Base-by-base conservation (phyloP, 2,329 filamentous ascomycete genomes). In the Domatiomyces catenatus region DNA sequence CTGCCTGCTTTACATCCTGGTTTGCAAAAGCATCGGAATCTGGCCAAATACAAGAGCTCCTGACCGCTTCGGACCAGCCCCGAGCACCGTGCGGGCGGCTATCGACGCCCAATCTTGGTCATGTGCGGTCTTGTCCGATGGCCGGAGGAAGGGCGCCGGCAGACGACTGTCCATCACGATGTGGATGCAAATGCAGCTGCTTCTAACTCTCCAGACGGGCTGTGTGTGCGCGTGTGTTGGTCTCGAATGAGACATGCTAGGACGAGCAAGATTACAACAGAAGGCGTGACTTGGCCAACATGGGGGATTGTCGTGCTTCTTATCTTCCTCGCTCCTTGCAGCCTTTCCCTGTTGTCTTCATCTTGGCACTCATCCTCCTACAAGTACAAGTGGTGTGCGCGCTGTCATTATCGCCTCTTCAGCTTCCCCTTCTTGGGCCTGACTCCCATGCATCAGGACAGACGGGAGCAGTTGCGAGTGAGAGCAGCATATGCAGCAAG, bases 401-500 rank as follows among this genome's bases (percentile, higher is more conserved):
- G 32, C 32, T 15, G 12, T 39, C 32, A 15, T 39, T 39, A 39
- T 15, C 10, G 32, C 32, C 32, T 15, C 32, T 39, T 15, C 32
- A 39, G 32, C 32, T 15, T 39, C 10, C n/a, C n/a, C n/a, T n/a
- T n/a, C n/a, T n/a, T 15, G 10, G 32, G 10, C 12, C 32, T 39
- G 32, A 39, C 32, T 15, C 32, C 3, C 49, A 55, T 49, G 54
- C 47, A 20, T 52, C 56, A 8, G 58, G 54, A 46, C 64, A 63
- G 47, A 53, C 63, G 19, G 84, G 84, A 20, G 84, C 82, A 32
- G 80, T 87, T 18, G 81, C 84, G 10, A 83, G 80, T 49, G 83
- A 88, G 64, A 80, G 75, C 58, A 65, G 70, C 2, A 75, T 84
- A 55, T 89, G 84, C 62, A 86, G 81, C 54, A 63, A 72, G 28